Conservation (phyloP, 345 rosid genomes). For the Gossypium turneri region DNA sequence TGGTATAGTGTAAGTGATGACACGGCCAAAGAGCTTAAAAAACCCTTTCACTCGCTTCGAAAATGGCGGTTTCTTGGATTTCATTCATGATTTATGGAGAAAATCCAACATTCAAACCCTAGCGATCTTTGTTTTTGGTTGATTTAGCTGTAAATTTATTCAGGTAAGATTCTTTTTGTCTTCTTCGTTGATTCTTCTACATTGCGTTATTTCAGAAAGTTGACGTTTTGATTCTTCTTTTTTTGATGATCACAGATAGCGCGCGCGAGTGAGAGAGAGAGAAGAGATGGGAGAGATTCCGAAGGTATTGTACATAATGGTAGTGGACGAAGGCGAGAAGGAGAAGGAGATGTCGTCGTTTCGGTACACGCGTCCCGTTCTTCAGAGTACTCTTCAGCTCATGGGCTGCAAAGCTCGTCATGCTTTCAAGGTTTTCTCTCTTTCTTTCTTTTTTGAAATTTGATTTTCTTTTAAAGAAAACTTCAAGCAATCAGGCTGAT, state of each 20-base stretch:
- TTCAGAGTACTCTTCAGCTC: constrained; percentile 90
- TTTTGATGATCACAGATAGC: constrained; percentile 22
- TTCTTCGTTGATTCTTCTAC: neutral
- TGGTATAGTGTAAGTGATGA: neutral
- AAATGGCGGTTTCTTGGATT: constrained; percentile 5
- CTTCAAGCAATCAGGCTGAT: neutral
- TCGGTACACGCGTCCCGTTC: constrained; percentile 79
- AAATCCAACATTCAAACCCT: neutral
- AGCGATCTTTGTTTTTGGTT: neutral
- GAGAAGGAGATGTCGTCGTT: constrained; percentile 48
- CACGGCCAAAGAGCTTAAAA: neutral
- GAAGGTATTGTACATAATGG: constrained; percentile 81
- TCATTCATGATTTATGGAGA: neutral
- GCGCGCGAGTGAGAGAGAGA: neutral
- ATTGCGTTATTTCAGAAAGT: neutral
- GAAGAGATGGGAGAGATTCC: constrained; percentile 48
- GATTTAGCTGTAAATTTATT: neutral
- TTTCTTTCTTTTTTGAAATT: neutral
- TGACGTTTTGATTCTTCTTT: neutral
- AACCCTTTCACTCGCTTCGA: neutral
- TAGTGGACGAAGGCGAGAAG: constrained; percentile 40
- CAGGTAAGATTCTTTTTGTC: neutral
- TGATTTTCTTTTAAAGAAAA: neutral
- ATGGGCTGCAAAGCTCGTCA: constrained; percentile 99
- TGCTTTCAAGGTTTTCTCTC: constrained; percentile 72